Evolutionary conservation across 73 alveolate genomes (phyloP).

Genomic region (Tetrahymena thermophila): DNA sequence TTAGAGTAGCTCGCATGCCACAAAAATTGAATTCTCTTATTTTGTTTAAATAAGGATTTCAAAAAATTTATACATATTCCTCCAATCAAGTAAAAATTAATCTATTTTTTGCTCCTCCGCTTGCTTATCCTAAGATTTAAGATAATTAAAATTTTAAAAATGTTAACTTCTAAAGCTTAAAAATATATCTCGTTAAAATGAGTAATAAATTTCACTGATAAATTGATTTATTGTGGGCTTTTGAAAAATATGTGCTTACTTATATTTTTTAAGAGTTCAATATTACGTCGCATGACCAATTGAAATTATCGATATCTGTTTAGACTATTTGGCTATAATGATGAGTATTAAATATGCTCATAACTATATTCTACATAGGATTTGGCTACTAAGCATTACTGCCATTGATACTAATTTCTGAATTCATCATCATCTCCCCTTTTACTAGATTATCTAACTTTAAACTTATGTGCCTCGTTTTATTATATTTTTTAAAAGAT

Average conservation of each 20-base stretch:
- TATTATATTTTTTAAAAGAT: not conserved
- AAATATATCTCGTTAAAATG: no score
- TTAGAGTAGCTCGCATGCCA: not conserved
- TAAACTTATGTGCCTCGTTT: not conserved
- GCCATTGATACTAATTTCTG: not conserved
- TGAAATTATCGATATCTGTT: not conserved
- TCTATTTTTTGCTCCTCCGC: not conserved
- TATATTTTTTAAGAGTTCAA: not conserved
- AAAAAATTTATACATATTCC: not conserved
- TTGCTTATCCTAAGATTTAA: not conserved
- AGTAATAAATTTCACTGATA: not conserved
- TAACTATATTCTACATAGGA: not conserved
- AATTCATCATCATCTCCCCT: not conserved
- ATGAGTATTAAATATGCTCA: not conserved
- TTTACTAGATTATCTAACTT: not conserved
- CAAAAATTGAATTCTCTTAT: not conserved
- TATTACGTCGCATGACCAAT: not conserved
- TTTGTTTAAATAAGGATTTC: not conserved
- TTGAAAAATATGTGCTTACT: not conserved
- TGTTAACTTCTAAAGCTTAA: not conserved
- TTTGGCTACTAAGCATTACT: not conserved
- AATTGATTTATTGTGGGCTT: not conserved
- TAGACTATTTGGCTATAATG: not conserved
- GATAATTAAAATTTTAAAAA: not conserved
- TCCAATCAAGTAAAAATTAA: not conserved